Conservation (phyloP, 306 rosid genomes). For the Coriaria nepalensis region DNA sequence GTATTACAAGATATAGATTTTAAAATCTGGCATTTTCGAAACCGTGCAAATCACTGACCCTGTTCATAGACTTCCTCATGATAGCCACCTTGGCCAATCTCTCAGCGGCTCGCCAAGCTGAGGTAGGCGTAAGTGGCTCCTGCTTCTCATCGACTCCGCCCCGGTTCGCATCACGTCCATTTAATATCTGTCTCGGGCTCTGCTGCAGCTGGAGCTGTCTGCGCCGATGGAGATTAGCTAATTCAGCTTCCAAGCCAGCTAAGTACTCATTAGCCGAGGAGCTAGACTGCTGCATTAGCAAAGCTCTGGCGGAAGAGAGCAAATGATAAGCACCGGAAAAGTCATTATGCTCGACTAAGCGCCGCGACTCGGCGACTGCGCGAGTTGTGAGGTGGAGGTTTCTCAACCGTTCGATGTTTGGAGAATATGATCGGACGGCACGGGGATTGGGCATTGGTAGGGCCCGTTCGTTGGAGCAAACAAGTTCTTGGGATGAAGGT, state of each 20-base stretch:
- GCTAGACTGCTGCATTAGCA: conserved; percentile 43
- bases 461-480: conserved; percentile 39
- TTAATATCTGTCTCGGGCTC: conserved; percentile 16
- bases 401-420: conserved; percentile 41
- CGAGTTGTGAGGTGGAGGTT: conserved; percentile 62
- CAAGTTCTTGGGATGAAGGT: conserved; percentile 36
- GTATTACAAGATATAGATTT: conserved; percentile 26
- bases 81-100: conserved; percentile 87
- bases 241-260: conserved; percentile 56
- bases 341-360: conserved; percentile 38
- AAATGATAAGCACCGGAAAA: conserved; percentile 48
- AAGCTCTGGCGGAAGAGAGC: conserved; percentile 64
- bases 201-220: conserved; percentile 22
- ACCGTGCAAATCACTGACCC: conserved; percentile 97
- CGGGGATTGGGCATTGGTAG: conserved; percentile 49
- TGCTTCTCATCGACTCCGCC: conserved; percentile 35
- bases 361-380: conserved; percentile 69
- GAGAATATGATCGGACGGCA: conserved; percentile 44
- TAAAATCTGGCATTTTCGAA: conserved; percentile 97
- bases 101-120: conserved; percentile 98
- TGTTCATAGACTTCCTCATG: conserved; percentile 90
- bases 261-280: conserved; percentile 41
- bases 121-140: conserved; percentile 80
- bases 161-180: conserved; percentile 7
- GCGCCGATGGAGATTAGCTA: conserved; percentile 45